Conservation (phyloP, 2,329 filamentous ascomycete genomes). For the Geosmithia flava region DNA sequence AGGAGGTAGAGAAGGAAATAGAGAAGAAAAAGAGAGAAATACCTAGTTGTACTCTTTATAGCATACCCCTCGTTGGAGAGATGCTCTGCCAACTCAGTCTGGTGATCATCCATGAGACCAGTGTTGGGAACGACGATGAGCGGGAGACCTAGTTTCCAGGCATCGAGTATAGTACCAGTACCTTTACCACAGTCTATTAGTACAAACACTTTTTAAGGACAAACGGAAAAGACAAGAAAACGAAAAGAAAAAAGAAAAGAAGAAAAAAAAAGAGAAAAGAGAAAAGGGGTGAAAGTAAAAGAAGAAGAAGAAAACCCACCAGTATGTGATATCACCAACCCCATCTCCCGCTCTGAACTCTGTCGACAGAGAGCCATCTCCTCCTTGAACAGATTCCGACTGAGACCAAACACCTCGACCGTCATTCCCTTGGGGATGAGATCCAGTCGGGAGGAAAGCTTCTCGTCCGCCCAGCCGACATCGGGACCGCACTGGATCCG, state of each 20-base stretch:
- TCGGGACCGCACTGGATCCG: constrained; percentile 72
- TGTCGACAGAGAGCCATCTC: constrained; percentile 43
- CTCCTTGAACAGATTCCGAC: constrained; percentile 20
- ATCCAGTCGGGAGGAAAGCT: constrained; percentile 7
- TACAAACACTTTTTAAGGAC: too few relatives aligned
- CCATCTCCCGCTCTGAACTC: constrained; percentile 34
- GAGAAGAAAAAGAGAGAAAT: neutral
- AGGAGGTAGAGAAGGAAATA: too few relatives aligned
- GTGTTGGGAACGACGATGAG: constrained; percentile 87
- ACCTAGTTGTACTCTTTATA: constrained; percentile 55
- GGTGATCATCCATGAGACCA: constrained; percentile 76
- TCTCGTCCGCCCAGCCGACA: constrained; percentile 22
- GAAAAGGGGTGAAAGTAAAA: neutral
- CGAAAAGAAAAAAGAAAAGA: neutral
- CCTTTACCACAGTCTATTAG: constrained; percentile 25
- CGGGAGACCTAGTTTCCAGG: constrained; percentile 58
- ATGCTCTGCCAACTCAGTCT: constrained; percentile 71
- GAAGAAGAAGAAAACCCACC: constrained; percentile 37
- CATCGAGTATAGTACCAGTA: constrained; percentile 80
- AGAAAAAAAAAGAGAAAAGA: neutral
- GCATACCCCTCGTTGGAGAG: constrained; percentile 66
- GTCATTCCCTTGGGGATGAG: constrained; percentile 12
- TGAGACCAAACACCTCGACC: constrained; percentile 18
- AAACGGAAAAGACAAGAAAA: neutral
- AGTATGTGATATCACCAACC: constrained; percentile 79